Evolutionary conservation across 2,329 filamentous ascomycete genomes (phyloP), one percentile per base, ranked within the genome.

Genomic region (Colletotrichum spaethianum): DNA sequence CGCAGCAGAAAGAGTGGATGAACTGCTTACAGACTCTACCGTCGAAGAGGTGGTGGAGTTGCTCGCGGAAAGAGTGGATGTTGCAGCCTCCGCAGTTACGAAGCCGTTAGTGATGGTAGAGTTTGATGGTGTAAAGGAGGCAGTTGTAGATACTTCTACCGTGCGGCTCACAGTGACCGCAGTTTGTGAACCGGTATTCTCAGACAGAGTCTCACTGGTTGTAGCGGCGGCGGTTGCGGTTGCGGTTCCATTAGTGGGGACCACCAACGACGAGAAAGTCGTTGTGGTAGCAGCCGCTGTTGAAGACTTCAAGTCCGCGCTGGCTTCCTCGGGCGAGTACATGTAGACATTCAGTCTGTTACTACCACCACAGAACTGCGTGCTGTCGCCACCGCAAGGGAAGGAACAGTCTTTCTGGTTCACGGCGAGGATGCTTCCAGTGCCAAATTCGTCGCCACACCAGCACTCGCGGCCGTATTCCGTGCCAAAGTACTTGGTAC

Each of bases 401-500:
- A 82, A 79, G 2, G 76, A 79, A 68, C 82, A 83, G 12, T 82
- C 81, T 0, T 73, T 74, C 16, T 82, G 77, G 28, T 79, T 77
- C 7, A 66, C 60, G 0, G 79, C 79, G 40, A 77, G 74, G 20
- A 74, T 71, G 26, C 78, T 79, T 6, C 78, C 80, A 0, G 73
- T 67, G 3, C 77, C 78, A 3, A 83, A 71, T 1, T 57, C 70
- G 28, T 83, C 78, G 0, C 82, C 83, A 38, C 83, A 84, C 60
- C 79, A 84, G 63, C 83, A 84, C 65, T 84, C 81, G 0, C 80
- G 65, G 3, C 79, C 81, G 40, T 83, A 83, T 36, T 82, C 80
- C 3, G 75, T 68, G 0, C 80, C 82, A 56, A 82, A 83, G 67
- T 79, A 82, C 0, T 63, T 74, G 28, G 71, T 79, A 2, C 75